These are phyloP conservation scores for Arthrocladium fulminans DNA, from an alignment of 2,329 filamentous ascomycete species.

Conservation along the genomic window DNA sequence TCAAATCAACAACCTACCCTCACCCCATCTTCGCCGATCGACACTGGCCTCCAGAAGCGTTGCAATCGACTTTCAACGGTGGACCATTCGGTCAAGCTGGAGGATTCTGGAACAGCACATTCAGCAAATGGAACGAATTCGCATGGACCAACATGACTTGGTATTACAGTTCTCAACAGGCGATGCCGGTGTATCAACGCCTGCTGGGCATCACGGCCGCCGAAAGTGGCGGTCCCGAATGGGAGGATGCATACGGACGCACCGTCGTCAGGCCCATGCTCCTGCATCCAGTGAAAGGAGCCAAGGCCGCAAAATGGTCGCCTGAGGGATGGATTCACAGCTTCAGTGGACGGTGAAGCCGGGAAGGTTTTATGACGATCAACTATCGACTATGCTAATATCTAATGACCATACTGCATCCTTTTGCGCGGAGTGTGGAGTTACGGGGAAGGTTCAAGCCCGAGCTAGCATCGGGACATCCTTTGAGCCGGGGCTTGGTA, in stretches of 20 bases:
- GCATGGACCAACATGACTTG: slow-evolving; percentile 29
- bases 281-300: slow-evolving; percentile 28
- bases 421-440: slow-evolving; percentile 5
- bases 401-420: slow-evolving; percentile 5
- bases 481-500: background rate
- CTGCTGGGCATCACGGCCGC: slow-evolving; percentile 24
- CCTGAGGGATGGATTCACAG: slow-evolving; percentile 21
- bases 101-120: slow-evolving; percentile 27
- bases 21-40: slow-evolving; percentile 74
- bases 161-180: slow-evolving; percentile 28
- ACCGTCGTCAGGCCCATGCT: slow-evolving; percentile 26
- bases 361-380: background rate
- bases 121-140: slow-evolving; percentile 28
- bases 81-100: slow-evolving; percentile 27
- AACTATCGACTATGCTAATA: slow-evolving; percentile 2
- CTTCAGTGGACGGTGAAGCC: slow-evolving; percentile 18
- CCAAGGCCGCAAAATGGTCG: slow-evolving; percentile 28
- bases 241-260: slow-evolving; percentile 25
- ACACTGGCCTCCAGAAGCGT: slow-evolving; percentile 45
- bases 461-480: background rate
- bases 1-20: slow-evolving; percentile 69
- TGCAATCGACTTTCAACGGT: slow-evolving; percentile 28
- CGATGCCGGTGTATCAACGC: slow-evolving; percentile 28
- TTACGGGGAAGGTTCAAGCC: background rate
- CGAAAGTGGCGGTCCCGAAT: slow-evolving; percentile 23